phyloP scores from a whole-genome alignment of 2,329 filamentous ascomycete genomes.

The Paradendryphiella salina region DNA sequence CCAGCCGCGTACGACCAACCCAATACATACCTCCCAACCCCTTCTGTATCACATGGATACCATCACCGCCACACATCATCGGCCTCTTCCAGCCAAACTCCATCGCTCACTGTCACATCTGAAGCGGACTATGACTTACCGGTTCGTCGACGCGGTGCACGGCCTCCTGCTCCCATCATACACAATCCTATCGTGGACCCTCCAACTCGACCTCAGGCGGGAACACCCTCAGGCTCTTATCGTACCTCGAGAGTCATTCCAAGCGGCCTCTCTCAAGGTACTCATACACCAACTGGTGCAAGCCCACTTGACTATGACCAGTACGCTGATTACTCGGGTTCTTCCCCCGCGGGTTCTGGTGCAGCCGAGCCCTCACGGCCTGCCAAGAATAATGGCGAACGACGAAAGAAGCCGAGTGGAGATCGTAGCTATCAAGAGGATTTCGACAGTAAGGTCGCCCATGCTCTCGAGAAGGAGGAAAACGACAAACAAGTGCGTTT shows the following conservation, averaged over 20 bases:
- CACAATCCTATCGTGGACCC: constrained; percentile 30
- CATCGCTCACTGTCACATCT: constrained; percentile 37
- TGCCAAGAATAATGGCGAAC: constrained; percentile 25
- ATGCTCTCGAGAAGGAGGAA: constrained; percentile 20
- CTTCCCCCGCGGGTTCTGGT: constrained; percentile 26
- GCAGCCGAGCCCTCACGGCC: constrained; percentile 31
- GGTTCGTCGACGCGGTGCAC: constrained; percentile 22
- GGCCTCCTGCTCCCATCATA: constrained; percentile 31
- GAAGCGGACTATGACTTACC: constrained; percentile 39
- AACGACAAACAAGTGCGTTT: constrained; percentile 35
- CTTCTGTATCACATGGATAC: constrained; percentile 25
- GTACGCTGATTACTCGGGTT: constrained; percentile 22
- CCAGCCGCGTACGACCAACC: constrained; percentile 18
- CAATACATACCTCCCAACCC: constrained; percentile 26
- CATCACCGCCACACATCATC: constrained; percentile 36
- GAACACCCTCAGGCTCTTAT: constrained; percentile 23
- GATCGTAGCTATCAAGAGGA: constrained; percentile 32
- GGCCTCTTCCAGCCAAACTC: constrained; percentile 35
- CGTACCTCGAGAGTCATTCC: constrained; percentile 27
- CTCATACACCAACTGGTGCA: constrained; percentile 13
- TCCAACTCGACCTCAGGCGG: constrained; percentile 19
- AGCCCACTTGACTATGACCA: constrained; percentile 31
- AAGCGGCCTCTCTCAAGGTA: constrained; percentile 15
- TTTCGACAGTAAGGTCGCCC: constrained; percentile 22
- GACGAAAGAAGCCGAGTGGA: constrained; percentile 26